Base-by-base conservation (phyloP, 805 yeast genomes). In the Saturnispora sekii region DNA sequence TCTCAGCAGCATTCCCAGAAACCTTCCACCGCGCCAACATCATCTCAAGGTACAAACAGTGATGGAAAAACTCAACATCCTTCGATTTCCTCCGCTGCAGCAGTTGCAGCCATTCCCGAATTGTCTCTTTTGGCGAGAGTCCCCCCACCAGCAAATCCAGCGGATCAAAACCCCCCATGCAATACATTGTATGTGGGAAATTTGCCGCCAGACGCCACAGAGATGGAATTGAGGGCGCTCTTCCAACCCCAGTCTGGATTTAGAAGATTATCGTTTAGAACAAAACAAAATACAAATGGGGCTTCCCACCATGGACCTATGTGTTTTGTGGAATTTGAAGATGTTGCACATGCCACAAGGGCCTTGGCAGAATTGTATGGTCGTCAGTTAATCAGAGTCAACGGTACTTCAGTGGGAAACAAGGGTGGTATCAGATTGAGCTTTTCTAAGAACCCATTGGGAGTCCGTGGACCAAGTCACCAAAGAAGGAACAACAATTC, bases 321-420 rank as follows among this genome's bases (percentile, higher is more conserved):
- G 97, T 93, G 98, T 64, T 93, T 93, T 71, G 98, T 93, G 44
- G 98, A 93, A 68, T 93, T 93, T 67, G 98, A 93, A 55, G 97
- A 90, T 62, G 95, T 93, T 43, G 81, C 84, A 3, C 83, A 77
- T 64, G 98, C 98, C 1, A 87, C 97, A 2, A 74, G 86, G 56
- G 97, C 97, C 0, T 70, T 93, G 48, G 95, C 95, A 30, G 96
- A 89, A 64, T 69, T 93, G 40, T 93, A 93, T 60, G 98, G 98
- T 12, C 73, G 93, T 51, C 87, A 93, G 10, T 72, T 93, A 56
- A 94, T 95, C 29, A 75, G 96, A 58, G 79, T 79, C 32, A 80
- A 79, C 31, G 79, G 79, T 33, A 53, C 48, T 41, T 45, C 39
- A 21, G 46, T 56, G 4, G 54, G 47, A 26, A 58, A 51, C 37